phyloP scores from a whole-genome alignment of 345 rosid species.

The Corchorus olitorius region DNA sequence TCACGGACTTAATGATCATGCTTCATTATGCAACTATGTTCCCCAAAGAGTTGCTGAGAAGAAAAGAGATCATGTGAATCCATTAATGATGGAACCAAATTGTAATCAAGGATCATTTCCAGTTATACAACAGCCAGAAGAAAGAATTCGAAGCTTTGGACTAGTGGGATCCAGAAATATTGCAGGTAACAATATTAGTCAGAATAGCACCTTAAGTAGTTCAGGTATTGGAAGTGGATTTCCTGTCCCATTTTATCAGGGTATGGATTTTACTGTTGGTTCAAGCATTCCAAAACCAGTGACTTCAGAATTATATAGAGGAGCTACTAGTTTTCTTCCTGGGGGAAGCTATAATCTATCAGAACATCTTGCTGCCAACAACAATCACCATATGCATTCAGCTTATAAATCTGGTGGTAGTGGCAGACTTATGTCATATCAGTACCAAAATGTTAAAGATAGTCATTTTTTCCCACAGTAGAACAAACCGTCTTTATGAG shows the following conservation, averaged over 20 bases:
- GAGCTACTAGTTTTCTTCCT: slow-evolving; percentile 34
- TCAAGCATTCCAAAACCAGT: slow-evolving; percentile 31
- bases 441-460: slow-evolving; percentile 27
- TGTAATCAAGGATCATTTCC: slow-evolving; percentile 37
- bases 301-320: slow-evolving; percentile 37
- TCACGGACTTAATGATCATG: slow-evolving; percentile 31
- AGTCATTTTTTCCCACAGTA: slow-evolving; percentile 29
- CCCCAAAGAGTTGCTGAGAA: slow-evolving; percentile 34
- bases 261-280: slow-evolving; percentile 21
- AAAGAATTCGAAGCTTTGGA: slow-evolving; percentile 30
- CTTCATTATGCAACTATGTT: slow-evolving; percentile 28
- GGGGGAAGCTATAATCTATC: slow-evolving; percentile 34
- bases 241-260: slow-evolving; percentile 36
- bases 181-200: slow-evolving; percentile 22
- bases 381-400: slow-evolving; percentile 31
- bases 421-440: slow-evolving; percentile 34
- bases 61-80: slow-evolving; percentile 15
- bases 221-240: slow-evolving; percentile 37
- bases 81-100: slow-evolving; percentile 30
- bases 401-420: slow-evolving; percentile 33
- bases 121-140: slow-evolving; percentile 35
- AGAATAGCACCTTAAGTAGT: slow-evolving; percentile 17
- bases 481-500: not conserved
- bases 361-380: slow-evolving; percentile 34
- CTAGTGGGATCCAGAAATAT: slow-evolving; percentile 23